phyloP scores from a whole-genome alignment of 2,329 filamentous ascomycete genomes.

The Diaporthe sp. region DNA sequence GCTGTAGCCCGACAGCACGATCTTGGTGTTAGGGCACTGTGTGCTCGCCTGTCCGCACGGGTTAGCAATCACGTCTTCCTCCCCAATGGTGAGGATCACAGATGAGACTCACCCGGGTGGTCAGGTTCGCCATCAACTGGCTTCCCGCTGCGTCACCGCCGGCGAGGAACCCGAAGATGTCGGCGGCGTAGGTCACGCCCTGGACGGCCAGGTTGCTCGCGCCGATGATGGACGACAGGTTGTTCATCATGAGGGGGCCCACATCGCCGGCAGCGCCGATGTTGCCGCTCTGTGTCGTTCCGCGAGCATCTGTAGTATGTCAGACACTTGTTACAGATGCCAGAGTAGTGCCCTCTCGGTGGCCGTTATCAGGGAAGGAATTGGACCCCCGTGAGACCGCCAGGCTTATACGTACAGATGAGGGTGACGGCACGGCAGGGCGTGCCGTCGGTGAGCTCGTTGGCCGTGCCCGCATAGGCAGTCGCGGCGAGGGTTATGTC shows the following conservation, averaged over 20 bases:
- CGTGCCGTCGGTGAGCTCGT: constrained; percentile 40
- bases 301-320: constrained; percentile 30
- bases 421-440: constrained; percentile 40
- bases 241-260: constrained; percentile 47
- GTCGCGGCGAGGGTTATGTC: constrained; percentile 6
- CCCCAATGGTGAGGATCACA: background rate
- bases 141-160: constrained; percentile 46
- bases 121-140: constrained; percentile 37
- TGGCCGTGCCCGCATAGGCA: constrained; percentile 26
- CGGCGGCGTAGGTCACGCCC: constrained; percentile 48
- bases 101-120: constrained; percentile 8
- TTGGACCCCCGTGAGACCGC: background rate
- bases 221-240: constrained; percentile 42
- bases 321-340: background rate
- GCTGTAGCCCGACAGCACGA: constrained; percentile 58
- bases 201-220: constrained; percentile 44
- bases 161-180: constrained; percentile 44
- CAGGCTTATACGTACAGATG: constrained; percentile 22
- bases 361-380: too few relatives aligned
- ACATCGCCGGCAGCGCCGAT: constrained; percentile 41
- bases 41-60: constrained; percentile 26
- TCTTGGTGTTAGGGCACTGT: constrained; percentile 55
- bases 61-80: background rate
- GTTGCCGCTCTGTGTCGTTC: constrained; percentile 39
- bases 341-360: background rate